Base-by-base conservation (phyloP, 805 yeast species). In the Ogataea haglerorum region DNA sequence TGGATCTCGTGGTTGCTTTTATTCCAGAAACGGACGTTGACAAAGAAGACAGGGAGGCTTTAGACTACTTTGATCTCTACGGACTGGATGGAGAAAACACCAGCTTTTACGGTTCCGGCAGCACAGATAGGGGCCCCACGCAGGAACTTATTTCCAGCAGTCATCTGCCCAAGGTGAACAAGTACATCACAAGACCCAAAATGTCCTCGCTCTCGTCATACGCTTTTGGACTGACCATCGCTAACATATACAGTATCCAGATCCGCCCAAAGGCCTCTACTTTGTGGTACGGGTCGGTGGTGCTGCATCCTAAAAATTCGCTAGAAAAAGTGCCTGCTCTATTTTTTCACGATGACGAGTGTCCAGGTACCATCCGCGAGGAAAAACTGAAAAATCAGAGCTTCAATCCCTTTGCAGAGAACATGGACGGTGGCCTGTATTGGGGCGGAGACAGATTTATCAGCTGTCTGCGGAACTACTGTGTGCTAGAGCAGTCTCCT, bases 381-480 rank as follows among this genome's bases (percentile, higher is more conserved):
- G 83, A 80, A 47, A 73, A 75, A 36, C 57, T 75, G 38, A 73
- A 81, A 38, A 78, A 76, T 50, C 76, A 77, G 53, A 67, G 74
- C 10, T 88, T 90, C 58, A 85, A 84, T 43, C 89, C 95, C 0
- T 90, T 88, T 58, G 75, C 76, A 12, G 72, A 70, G 16, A 68
- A 69, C 27, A 61, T 67, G 1, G 69, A 68, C 18, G 73, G 70
- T 25, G 59, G 66, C 1, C 58, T 87, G 28, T 85, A 80, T 50
- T 93, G 98, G 97, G 99, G 99, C 15, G 99, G 97, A 1, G 76
- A 74, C 30, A 84, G 85, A 50, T 82, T 93, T 43, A 62, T 87
- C 43, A 67, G 70, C 32, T 72, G 69, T 10, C 63, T 93, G 29
- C 65, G 69, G 23, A 61, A 64, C 28, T 70, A 74, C 47, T 78